Evolutionary conservation across 2,329 filamentous ascomycete species (phyloP).

Genomic region (Colletotrichum lupini): DNA sequence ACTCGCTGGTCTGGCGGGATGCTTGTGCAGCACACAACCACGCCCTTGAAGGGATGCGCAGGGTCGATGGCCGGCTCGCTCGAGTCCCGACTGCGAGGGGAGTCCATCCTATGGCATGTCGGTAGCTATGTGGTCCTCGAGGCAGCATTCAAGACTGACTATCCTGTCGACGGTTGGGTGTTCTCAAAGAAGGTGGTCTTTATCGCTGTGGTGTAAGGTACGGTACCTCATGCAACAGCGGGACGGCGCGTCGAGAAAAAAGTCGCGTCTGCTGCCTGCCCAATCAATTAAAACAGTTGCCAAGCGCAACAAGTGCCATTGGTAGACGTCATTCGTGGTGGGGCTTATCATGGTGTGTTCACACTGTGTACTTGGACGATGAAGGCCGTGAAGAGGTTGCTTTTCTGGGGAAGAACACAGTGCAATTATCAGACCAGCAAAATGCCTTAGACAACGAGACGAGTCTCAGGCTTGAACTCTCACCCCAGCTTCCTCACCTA

Average conservation of each 20-base stretch:
- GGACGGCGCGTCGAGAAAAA: constrained; percentile 29
- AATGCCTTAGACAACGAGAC: no score
- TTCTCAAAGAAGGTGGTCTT: background rate
- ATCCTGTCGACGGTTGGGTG: background rate
- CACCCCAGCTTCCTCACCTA: no score
- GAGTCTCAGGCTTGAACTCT: no score
- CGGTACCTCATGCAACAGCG: background rate
- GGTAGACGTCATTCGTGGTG: constrained; percentile 24
- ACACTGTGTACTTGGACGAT: no score
- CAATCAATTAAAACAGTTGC: constrained; percentile 26
- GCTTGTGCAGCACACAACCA: constrained; percentile 89
- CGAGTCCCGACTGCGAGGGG: constrained; percentile 24
- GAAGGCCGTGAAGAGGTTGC: background rate
- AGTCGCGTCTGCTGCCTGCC: constrained; percentile 35
- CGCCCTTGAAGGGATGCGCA: constrained; percentile 73
- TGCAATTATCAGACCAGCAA: background rate
- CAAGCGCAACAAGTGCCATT: constrained; percentile 3
- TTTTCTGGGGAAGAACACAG: background rate
- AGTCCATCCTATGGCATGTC: constrained; percentile 33
- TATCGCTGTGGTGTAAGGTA: background rate
- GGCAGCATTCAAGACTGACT: background rate
- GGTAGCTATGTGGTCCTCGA: background rate
- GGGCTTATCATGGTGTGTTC: background rate
- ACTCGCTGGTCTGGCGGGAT: constrained; percentile 84
- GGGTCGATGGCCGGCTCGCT: constrained; percentile 58